These are phyloP conservation scores for Penicillium carneum DNA, from an alignment of 2,329 filamentous ascomycete species.

Conservation along the genomic window DNA sequence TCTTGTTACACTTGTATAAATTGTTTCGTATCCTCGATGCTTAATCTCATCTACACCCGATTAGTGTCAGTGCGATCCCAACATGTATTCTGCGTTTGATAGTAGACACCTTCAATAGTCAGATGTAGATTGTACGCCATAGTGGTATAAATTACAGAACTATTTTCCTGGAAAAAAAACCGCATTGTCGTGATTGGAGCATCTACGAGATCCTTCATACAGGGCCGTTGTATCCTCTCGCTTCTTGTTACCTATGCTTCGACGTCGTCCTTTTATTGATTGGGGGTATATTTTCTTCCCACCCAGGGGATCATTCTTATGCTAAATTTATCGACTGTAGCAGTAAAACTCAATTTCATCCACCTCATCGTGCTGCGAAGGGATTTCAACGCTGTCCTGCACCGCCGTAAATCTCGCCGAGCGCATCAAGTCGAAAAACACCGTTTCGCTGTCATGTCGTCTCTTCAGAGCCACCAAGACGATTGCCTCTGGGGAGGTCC, in stretches of 20 bases:
- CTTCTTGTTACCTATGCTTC: too few relatives aligned
- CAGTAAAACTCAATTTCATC: constrained; percentile 51
- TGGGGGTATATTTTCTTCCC: not conserved
- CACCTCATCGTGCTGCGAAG: constrained; percentile 45
- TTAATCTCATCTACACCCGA: not conserved
- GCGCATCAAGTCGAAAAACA: constrained; percentile 70
- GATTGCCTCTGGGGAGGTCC: constrained; percentile 58
- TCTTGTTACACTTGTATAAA: not conserved
- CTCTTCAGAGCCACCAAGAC: constrained; percentile 71
- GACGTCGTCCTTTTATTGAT: not conserved
- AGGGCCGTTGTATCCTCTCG: too few relatives aligned
- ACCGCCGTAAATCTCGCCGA: constrained; percentile 45
- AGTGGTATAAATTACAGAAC: not conserved
- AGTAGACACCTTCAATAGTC: not conserved
- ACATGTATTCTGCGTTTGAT: not conserved
- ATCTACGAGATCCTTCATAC: not conserved
- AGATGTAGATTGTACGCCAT: not conserved
- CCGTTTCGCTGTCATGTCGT: constrained; percentile 69
- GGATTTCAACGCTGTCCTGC: constrained; percentile 46
- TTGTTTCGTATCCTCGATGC: not conserved
- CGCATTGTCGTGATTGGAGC: not conserved
- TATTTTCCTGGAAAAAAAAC: not conserved
- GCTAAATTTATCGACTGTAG: constrained; percentile 35
- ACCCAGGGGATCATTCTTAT: not conserved
- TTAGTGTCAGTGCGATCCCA: not conserved